Percentiles rank a stretch among this genome's conserved stretches.
Conservation (phyloP, 1,139 yeast species). For the Scheffersomyces lignicola region DNA sequence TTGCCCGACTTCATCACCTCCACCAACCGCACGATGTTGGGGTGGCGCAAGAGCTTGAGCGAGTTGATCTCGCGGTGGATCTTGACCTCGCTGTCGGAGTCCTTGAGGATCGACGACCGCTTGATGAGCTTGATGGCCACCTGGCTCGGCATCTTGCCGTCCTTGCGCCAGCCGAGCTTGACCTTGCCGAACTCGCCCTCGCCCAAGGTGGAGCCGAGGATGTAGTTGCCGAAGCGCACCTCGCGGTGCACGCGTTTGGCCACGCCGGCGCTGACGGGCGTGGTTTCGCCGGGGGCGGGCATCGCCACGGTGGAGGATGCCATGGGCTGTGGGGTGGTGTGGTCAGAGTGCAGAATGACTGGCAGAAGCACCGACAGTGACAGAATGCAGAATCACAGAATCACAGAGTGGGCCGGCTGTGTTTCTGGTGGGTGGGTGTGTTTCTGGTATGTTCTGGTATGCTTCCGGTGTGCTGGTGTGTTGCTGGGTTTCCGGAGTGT, state of each 20-base stretch:
- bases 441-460: no score
- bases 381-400: no score
- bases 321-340: no score
- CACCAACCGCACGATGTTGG: slow-evolving; percentile 87
- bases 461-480: no score
- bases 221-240: slow-evolving; percentile 81
- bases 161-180: slow-evolving; percentile 93
- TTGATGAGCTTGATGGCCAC: slow-evolving; percentile 93
- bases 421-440: no score
- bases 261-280: no score
- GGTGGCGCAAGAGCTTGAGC: slow-evolving; percentile 80
- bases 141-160: slow-evolving; percentile 73
- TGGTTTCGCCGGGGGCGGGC: no score
- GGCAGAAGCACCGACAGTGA: no score
- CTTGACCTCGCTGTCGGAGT: slow-evolving; percentile 82
- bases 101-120: slow-evolving; percentile 80
- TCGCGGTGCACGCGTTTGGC: slow-evolving; percentile 45
- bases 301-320: no score
- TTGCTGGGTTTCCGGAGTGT: no score
- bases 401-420: no score
- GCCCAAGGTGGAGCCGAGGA: slow-evolving; percentile 91
- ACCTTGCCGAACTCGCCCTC: slow-evolving; percentile 99
- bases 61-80: slow-evolving; percentile 94
- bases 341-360: no score
- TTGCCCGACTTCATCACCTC: slow-evolving; percentile 94